Conservation (phyloP, 495 filamentous ascomycete species). For the Aspergillus asperescens region DNA sequence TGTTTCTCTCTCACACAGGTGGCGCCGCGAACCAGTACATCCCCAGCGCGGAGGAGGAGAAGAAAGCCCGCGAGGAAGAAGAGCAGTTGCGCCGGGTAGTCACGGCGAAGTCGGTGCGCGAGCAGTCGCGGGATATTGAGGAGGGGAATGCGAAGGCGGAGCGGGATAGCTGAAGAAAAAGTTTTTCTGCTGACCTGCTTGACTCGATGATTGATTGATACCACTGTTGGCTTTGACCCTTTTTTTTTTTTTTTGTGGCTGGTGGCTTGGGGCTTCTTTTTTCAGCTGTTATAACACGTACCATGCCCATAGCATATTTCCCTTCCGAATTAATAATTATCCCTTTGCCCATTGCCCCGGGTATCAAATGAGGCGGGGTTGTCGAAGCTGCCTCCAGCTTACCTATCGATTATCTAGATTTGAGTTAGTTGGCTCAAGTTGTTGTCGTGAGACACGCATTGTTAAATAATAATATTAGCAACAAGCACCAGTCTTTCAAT, state of each 20-base stretch:
- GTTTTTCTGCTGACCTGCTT: background rate
- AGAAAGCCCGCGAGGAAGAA: constrained; percentile 31
- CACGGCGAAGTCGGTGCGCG: constrained; percentile 26
- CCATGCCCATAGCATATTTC: background rate
- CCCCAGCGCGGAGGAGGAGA: constrained; percentile 36
- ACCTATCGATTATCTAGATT: background rate
- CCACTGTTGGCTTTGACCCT: background rate
- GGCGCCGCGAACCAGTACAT: constrained; percentile 44
- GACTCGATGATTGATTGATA: background rate
- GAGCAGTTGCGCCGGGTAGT: constrained; percentile 34
- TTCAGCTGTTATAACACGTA: background rate
- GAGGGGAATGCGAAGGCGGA: constrained; percentile 23
- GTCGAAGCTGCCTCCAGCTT: too few species aligned
- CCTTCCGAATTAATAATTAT: too few species aligned
- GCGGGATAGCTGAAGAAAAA: constrained; percentile 15
- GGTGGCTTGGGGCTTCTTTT: background rate
- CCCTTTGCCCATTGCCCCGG: too few species aligned
- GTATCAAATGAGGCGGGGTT: too few species aligned
- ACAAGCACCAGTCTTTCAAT: too few species aligned
- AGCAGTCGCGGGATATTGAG: constrained; percentile 36
- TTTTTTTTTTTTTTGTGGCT: background rate
- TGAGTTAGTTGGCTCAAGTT: background rate
- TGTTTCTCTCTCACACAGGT: constrained; percentile 20
- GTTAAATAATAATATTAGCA: too few species aligned
- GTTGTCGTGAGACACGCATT: too few species aligned